Percentiles rank a stretch among this genome's conserved stretches.
Conservation (phyloP, 257 asterid species). For the Mentha longifolia region DNA sequence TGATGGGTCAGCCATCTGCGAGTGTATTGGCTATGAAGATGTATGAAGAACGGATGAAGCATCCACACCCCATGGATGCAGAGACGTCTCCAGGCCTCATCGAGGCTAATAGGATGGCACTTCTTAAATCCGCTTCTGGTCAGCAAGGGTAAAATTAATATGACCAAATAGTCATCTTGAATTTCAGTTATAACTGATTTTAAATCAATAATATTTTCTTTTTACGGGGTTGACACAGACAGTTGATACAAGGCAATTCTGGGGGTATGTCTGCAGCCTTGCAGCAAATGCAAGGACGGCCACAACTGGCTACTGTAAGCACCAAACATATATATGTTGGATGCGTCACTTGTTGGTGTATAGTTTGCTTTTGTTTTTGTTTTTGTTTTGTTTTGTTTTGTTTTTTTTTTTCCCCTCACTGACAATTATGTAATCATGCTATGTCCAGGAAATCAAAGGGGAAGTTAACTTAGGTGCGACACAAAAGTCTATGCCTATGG, state of each 20-base stretch:
- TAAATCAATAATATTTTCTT: background rate
- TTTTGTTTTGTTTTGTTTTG: conserved; percentile 15
- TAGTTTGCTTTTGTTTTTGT: background rate
- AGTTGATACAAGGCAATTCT: conserved; percentile 84
- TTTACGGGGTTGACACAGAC: conserved; percentile 67
- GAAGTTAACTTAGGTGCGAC: conserved; percentile 72
- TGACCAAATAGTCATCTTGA: conserved; percentile 22
- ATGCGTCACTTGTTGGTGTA: background rate
- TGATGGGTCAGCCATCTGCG: conserved; percentile 97
- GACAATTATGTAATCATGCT: conserved; percentile 26
- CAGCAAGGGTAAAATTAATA: conserved; percentile 78
- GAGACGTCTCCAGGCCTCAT: conserved; percentile 81
- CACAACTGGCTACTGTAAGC: conserved; percentile 76
- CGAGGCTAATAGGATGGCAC: conserved; percentile 95
- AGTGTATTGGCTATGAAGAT: conserved; percentile 93
- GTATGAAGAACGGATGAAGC: conserved; percentile 96
- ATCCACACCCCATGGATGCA: conserved; percentile 87
- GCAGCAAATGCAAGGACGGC: conserved; percentile 98
- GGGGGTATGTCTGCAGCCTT: conserved; percentile 89
- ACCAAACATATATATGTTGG: conserved; percentile 25
- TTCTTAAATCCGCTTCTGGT: conserved; percentile 85
- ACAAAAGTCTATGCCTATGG: conserved; percentile 86
- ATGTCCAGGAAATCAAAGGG: conserved; percentile 72
- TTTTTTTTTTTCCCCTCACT: conserved; percentile 25
- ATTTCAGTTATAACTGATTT: conserved; percentile 11